Base-by-base conservation (phyloP, 2,329 filamentous ascomycete genomes). In the Exophiala sideris region DNA sequence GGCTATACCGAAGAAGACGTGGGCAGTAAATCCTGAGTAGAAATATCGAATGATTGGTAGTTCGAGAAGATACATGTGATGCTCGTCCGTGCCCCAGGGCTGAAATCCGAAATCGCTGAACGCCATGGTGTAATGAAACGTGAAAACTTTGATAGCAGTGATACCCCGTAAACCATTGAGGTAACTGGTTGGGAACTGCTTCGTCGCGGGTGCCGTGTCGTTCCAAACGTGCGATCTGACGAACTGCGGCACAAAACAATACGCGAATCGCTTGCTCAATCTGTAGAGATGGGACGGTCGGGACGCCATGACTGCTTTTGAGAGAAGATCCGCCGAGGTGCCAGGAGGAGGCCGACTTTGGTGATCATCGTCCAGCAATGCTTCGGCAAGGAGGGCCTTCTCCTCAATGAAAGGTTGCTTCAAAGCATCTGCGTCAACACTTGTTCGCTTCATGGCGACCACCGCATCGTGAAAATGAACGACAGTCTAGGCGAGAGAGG, bases 1-100 rank as follows among this genome's bases (percentile, higher is more conserved):
- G 5, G 73, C 76, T 20, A 78, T 71, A 33, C 76, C 71, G 59
- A 78, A 78, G 65, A 78, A 78, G 55, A 76, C 71, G 56, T 76
- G 73, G 11, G 62, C 59, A 3, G 62, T 62, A 46, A 64, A 64
- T 20, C 75, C 73, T 3, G 73, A 71, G 51, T 73, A 72, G 21
- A 74, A 58, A 61, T 75, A 66, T 46, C 74, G 71, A n/a, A 76
- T 52, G 57, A 75, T 67, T 9, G 73, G 73, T 3, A 76, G 61
- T 56, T 75, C 71, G n/a, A 62, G 53, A 12, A 61, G n/a, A 32
- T 62, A 57, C 8, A 35, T 51, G 29, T 64, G 58, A 47, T 56
- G 58, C 11, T 58, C 56, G 48, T 72, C 67, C 11, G 73, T 58
- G 2, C 68, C 66, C 56, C 68, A 74, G 39, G 74, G 74, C 34